phyloP scores from a whole-genome alignment of 345 rosid genomes.

The Sonneratia caseolaris region DNA sequence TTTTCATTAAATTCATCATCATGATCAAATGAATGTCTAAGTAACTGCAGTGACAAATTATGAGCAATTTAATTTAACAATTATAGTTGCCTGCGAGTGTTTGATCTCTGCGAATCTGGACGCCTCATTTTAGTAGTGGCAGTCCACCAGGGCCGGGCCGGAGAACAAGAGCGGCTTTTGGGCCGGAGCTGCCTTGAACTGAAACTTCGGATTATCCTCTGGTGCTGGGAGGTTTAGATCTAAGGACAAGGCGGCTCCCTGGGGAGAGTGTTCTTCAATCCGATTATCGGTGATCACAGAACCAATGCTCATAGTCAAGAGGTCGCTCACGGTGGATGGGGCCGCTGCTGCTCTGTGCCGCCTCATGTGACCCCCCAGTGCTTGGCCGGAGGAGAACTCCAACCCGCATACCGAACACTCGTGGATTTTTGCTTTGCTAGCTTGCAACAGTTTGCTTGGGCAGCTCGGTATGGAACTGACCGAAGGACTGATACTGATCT shows the following conservation, averaged over 20 bases:
- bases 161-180: constrained; percentile 40
- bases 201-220: constrained; percentile 39
- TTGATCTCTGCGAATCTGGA: not conserved
- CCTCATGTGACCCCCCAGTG: constrained; percentile 98
- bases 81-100: not conserved
- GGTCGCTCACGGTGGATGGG: not conserved
- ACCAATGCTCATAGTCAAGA: not conserved
- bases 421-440: constrained; percentile 42
- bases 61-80: not conserved
- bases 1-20: too few species aligned
- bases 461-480: not conserved
- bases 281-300: not conserved
- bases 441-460: constrained; percentile 3
- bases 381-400: constrained; percentile 88
- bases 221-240: constrained; percentile 29
- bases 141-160: constrained; percentile 74
- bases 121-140: constrained; percentile 46
- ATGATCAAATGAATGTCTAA: too few species aligned
- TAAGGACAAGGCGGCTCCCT: constrained; percentile 41
- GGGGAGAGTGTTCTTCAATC: constrained; percentile 17
- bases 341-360: constrained; percentile 52
- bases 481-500: not conserved
- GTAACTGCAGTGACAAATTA: not conserved
- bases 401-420: constrained; percentile 92
- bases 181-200: constrained; percentile 27